A percentile compares a stretch with the other conserved stretches of the same genome.
Conservation (phyloP, 139 green algal species). For the Haematococcus lacustris region DNA sequence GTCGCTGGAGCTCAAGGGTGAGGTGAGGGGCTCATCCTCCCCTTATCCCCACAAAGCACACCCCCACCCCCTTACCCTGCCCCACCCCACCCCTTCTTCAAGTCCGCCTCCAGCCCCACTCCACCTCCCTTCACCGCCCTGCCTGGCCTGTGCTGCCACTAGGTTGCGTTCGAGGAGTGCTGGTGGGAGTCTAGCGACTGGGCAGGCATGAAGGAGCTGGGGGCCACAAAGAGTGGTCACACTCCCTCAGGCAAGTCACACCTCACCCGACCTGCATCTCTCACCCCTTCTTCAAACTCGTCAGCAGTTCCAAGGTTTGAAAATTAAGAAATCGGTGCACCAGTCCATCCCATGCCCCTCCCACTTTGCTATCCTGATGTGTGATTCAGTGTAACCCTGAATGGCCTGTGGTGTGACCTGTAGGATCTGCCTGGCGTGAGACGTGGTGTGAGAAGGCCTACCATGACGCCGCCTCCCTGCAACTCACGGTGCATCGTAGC, state of each 20-base stretch:
- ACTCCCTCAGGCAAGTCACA: conserved; percentile 14
- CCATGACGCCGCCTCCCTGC: conserved; percentile 39
- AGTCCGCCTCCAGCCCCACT: neutral
- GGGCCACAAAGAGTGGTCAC: conserved; percentile 66
- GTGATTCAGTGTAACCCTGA: no score
- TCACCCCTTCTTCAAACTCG: neutral
- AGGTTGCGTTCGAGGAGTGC: conserved; percentile 70
- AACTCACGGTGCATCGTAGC: no score
- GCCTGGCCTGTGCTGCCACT: neutral
- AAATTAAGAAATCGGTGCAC: neutral
- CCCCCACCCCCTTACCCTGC: neutral
- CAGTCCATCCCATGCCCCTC: no score
- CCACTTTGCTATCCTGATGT: neutral
- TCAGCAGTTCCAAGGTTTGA: neutral
- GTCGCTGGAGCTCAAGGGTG: neutral
- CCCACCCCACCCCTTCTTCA: neutral
- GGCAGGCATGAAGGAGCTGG: conserved; percentile 70
- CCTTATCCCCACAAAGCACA: neutral
- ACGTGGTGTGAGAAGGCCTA: conserved; percentile 67
- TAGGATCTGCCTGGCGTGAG: conserved; percentile 68
- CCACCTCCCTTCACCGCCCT: neutral
- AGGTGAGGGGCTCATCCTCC: neutral
- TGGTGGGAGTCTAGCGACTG: conserved; percentile 80
- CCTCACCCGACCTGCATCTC: neutral
- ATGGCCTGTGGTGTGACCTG: no score